These are phyloP conservation scores for Stachybotrys echinatus DNA, from an alignment of 2,329 filamentous ascomycete species.

Conservation along the genomic window DNA sequence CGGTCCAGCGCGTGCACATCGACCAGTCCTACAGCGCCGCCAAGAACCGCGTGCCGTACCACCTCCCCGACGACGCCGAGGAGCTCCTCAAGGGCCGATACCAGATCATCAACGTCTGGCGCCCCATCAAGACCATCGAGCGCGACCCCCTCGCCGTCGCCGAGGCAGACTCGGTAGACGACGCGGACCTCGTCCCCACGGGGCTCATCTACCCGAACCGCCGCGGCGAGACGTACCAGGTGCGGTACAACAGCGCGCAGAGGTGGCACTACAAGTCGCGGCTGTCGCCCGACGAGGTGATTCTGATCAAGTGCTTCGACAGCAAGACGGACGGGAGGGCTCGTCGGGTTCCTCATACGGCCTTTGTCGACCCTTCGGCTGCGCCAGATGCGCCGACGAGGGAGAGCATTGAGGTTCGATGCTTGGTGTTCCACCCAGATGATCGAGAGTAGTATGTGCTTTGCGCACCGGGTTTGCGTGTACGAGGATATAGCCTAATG, in stretches of 20 bases:
- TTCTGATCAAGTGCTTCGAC: constrained; percentile 59
- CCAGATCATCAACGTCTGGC: constrained; percentile 51
- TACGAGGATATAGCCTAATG: too few relatives aligned
- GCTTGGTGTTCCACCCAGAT: constrained; percentile 45
- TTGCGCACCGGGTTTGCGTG: too few relatives aligned
- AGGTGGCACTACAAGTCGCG: constrained; percentile 49
- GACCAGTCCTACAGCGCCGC: constrained; percentile 49
- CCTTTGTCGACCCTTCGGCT: constrained; percentile 42
- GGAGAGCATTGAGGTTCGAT: constrained; percentile 55
- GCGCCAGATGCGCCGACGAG: constrained; percentile 38
- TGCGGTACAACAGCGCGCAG: constrained; percentile 35
- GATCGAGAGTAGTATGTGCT: constrained; percentile 19
- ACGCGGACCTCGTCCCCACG: constrained; percentile 43
- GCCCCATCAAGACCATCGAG: constrained; percentile 42
- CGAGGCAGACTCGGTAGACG: constrained; percentile 41
- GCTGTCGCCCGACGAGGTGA: constrained; percentile 47
- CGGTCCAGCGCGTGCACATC: constrained; percentile 45
- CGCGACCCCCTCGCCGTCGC: constrained; percentile 51
- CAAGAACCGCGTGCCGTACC: constrained; percentile 30
- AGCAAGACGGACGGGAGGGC: constrained; percentile 49
- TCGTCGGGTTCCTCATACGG: constrained; percentile 48
- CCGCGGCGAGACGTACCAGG: constrained; percentile 42
- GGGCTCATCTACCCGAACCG: constrained; percentile 46
- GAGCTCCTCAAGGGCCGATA: constrained; percentile 38
- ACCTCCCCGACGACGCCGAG: constrained; percentile 37